A percentile compares a stretch with the other conserved stretches of the same genome.
Evolutionary conservation across 192 early-diverging fungal genomes (phyloP).

Genomic region (Funneliformis mosseae): DNA sequence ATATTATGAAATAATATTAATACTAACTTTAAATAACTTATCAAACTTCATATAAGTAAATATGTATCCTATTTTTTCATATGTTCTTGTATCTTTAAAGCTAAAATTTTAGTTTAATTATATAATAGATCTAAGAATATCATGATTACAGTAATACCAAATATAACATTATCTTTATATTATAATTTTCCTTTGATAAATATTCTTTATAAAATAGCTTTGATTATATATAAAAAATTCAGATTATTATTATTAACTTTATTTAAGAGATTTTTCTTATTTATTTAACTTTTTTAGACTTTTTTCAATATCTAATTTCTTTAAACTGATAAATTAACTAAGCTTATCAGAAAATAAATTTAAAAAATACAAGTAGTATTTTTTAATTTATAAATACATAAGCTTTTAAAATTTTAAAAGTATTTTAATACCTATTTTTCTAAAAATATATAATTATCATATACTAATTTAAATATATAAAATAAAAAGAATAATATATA

Average conservation of each 20-base stretch:
- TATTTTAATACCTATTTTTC: no score
- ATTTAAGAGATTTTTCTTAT: not conserved
- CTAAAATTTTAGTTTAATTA: constrained; percentile 1
- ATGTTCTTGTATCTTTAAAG: not conserved
- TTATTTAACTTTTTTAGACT: no score
- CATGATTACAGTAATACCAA: not conserved
- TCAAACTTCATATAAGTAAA: not conserved
- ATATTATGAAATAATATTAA: no score
- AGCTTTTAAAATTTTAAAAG: no score
- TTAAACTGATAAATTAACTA: no score
- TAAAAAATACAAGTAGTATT: no score
- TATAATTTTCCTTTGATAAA: not conserved
- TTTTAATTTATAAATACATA: no score
- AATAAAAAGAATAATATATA: no score
- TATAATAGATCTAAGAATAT: not conserved
- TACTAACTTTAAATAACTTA: not conserved
- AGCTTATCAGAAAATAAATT: no score
- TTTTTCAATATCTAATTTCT: no score
- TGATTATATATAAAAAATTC: not conserved
- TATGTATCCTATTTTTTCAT: not conserved
- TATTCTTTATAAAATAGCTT: not conserved
- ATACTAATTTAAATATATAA: no score
- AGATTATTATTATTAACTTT: not conserved
- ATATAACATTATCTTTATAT: not conserved
- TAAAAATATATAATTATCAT: no score